Conservation (phyloP, 140 eudicot species). For the Bidens hawaiensis region DNA sequence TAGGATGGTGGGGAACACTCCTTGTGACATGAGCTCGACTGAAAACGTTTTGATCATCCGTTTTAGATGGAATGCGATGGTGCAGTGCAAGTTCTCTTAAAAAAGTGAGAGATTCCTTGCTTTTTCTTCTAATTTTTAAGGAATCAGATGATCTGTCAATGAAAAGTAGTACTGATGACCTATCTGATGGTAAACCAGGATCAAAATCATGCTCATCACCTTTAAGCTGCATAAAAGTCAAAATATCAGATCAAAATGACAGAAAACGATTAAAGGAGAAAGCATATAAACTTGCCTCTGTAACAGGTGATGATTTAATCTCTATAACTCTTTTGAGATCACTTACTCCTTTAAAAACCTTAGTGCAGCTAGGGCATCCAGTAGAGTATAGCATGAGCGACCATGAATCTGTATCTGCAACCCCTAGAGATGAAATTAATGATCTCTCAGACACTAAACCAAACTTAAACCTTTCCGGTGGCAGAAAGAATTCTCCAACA, state of each 20-base stretch:
- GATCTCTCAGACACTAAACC: constrained; percentile 65
- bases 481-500: constrained; percentile 66
- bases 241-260: constrained; percentile 13
- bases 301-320: constrained; percentile 43
- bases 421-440: constrained; percentile 52
- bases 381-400: constrained; percentile 43
- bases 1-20: constrained; percentile 35
- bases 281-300: constrained; percentile 53
- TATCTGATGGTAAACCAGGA: constrained; percentile 59
- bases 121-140: constrained; percentile 40
- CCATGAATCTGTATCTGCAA: constrained; percentile 59
- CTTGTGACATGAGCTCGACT: constrained; percentile 33
- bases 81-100: constrained; percentile 65
- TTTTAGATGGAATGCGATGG: constrained; percentile 19
- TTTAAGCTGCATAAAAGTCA: constrained; percentile 48
- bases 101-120: constrained; percentile 56
- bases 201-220: constrained; percentile 46
- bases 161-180: constrained; percentile 73
- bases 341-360: constrained; percentile 46
- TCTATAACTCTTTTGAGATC: constrained; percentile 48
- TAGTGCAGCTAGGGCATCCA: constrained; percentile 76
- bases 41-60: constrained; percentile 16
- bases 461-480: constrained; percentile 72
- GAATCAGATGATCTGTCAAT: constrained; percentile 81
- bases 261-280: constrained; percentile 3